Evolutionary conservation across 768 basidiomycete species (phyloP).

Genomic region (Lentinula lateritia): DNA sequence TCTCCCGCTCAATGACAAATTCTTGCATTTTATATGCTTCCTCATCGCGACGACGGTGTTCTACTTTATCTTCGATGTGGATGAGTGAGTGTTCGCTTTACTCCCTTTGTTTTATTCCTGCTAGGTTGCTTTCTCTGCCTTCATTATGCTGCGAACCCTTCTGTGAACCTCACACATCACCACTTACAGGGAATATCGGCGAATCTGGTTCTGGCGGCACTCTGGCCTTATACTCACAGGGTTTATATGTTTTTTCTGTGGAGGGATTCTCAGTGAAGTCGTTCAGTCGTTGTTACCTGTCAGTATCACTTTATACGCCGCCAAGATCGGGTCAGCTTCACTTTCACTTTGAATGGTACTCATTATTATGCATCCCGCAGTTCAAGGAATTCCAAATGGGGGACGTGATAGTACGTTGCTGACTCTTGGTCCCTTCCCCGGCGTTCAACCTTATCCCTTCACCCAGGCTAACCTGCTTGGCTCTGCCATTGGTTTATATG

Average conservation of each 20-base stretch:
- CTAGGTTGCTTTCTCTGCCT: too few relatives aligned
- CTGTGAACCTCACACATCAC: too few relatives aligned
- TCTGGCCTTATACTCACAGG: conserved; percentile 62
- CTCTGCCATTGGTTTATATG: conserved; percentile 60
- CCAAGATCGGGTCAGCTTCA: background rate
- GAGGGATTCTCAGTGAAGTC: conserved; percentile 76
- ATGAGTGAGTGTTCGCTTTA: conserved; percentile 54
- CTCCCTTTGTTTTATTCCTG: background rate
- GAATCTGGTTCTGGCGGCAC: conserved; percentile 87
- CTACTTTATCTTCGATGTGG: conserved; percentile 84
- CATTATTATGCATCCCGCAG: conserved; percentile 24
- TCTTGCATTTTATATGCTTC: conserved; percentile 77
- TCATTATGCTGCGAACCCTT: background rate
- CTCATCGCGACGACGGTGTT: conserved; percentile 71
- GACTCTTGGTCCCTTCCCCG: background rate
- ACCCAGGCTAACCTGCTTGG: conserved; percentile 77
- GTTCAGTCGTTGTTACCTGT: conserved; percentile 78
- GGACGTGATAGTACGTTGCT: conserved; percentile 56
- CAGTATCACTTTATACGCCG: conserved; percentile 14
- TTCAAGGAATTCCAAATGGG: conserved; percentile 69
- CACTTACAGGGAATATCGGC: conserved; percentile 54
- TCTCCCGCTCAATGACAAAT: conserved; percentile 72
- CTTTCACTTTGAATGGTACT: background rate
- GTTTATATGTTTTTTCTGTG: conserved; percentile 71
- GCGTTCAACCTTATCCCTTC: conserved; percentile 6